Conservation (phyloP, 192 early-diverging fungal genomes). For the Podila horticola region DNA sequence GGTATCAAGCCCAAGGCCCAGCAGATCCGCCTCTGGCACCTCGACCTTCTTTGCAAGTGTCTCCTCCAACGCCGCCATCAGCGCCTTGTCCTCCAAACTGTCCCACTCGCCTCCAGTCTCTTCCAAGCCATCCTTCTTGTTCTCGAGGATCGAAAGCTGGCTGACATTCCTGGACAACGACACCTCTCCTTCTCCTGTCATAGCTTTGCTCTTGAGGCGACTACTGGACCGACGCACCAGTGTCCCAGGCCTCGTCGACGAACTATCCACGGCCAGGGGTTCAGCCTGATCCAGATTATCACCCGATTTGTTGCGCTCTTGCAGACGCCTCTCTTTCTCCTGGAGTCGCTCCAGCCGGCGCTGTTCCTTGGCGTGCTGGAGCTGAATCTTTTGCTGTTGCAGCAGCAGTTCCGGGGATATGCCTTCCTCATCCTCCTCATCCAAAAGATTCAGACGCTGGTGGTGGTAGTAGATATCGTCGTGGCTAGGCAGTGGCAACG, state of each 20-base stretch:
- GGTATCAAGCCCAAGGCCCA: slow-evolving; percentile 18
- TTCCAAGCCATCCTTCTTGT: neutral
- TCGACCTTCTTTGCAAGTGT: neutral
- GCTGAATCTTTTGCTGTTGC: slow-evolving; percentile 17
- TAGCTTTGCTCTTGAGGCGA: neutral
- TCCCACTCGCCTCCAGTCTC: neutral
- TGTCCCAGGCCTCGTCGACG: neutral
- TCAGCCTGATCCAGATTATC: neutral
- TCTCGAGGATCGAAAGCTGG: slow-evolving; percentile 16
- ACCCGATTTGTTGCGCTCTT: neutral
- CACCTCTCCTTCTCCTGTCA: neutral
- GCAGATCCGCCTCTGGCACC: neutral
- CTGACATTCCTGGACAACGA: slow-evolving; percentile 14
- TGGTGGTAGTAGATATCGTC: slow-evolving; percentile 52
- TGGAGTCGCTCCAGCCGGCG: slow-evolving; percentile 12
- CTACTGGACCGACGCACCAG: slow-evolving; percentile 30
- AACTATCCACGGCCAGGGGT: neutral
- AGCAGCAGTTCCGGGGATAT: neutral
- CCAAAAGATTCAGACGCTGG: slow-evolving; percentile 37
- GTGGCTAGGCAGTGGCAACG: slow-evolving; percentile 40
- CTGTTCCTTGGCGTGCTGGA: slow-evolving; percentile 27
- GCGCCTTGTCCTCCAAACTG: slow-evolving; percentile 13
- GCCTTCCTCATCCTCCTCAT: slow-evolving; percentile 32
- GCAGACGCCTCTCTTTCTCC: slow-evolving; percentile 11
- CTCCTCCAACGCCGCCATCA: neutral